phyloP scores from a whole-genome alignment of 75 land plant genomes.

The Chamaecyparis obtusa region DNA sequence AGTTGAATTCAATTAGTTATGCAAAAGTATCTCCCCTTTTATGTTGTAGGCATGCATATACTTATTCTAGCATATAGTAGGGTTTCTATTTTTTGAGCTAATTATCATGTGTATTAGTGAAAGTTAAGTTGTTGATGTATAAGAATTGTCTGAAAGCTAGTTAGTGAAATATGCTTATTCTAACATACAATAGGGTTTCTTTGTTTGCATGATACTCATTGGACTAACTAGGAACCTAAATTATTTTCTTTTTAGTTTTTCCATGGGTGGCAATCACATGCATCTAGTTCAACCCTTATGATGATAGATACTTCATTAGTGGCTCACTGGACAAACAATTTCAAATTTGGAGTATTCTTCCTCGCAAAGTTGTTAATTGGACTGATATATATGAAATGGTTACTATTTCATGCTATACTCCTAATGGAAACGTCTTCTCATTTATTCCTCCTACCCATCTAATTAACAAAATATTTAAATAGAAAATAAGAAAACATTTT shows the following conservation, averaged over 20 bases:
- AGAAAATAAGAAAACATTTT: not conserved
- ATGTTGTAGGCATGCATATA: not conserved
- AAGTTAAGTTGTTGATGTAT: not conserved
- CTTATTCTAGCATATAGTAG: not conserved
- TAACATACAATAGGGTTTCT: not conserved
- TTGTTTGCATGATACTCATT: not conserved
- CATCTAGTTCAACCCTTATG: constrained; percentile 88
- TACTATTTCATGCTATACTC: constrained; percentile 84
- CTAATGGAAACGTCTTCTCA: constrained; percentile 79
- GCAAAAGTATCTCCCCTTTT: not conserved
- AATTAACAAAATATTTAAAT: not conserved
- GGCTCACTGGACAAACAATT: constrained; percentile 93
- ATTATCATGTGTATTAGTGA: not conserved
- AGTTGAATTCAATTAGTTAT: not conserved
- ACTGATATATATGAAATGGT: constrained; percentile 92
- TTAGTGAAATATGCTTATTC: not conserved
- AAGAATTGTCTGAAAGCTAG: not conserved
- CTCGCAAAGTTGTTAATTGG: constrained; percentile 83
- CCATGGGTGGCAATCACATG: constrained; percentile 65
- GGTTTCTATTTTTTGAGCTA: not conserved
- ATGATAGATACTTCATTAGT: constrained; percentile 88
- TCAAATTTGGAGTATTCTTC: constrained; percentile 86
- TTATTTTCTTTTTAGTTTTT: not conserved
- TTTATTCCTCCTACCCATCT: not conserved
- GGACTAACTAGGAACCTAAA: not conserved